A percentile compares a stretch with the other conserved stretches of the same genome.
Conservation (phyloP, 176 grass and related monocot species). For the Oryza australiensis region DNA sequence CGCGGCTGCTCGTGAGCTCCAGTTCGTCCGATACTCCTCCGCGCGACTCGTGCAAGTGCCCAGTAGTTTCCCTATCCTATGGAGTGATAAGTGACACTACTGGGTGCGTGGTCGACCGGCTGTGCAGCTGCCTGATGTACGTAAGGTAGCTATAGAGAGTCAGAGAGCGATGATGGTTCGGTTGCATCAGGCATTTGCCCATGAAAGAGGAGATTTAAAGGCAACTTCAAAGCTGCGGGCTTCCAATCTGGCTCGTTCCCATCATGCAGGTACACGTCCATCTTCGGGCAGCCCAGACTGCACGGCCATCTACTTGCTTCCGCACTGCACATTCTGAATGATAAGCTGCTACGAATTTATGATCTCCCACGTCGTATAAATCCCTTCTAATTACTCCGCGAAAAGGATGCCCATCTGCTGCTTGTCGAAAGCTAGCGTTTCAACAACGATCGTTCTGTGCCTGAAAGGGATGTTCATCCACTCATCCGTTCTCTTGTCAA, state of each 20-base stretch:
- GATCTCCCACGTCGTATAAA: not conserved
- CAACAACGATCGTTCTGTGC: not conserved
- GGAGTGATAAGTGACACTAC: not conserved
- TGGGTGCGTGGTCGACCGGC: not conserved
- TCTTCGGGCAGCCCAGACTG: not conserved
- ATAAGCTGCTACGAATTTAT: not conserved
- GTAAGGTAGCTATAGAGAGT: not conserved
- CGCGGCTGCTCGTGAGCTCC: not conserved
- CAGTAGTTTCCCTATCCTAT: not conserved
- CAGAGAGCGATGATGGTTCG: not conserved
- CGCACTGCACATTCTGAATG: not conserved
- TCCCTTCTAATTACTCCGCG: not conserved
- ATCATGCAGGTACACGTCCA: not conserved
- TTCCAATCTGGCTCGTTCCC: not conserved
- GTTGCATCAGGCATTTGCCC: not conserved
- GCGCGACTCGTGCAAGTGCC: not conserved
- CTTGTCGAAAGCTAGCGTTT: not conserved
- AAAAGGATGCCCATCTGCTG: not conserved
- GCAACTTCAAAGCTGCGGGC: not conserved
- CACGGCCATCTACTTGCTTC: not conserved
- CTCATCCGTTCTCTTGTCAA: not conserved
- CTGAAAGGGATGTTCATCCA: slow-evolving; percentile 9
- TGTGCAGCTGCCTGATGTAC: not conserved
- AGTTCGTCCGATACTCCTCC: not conserved
- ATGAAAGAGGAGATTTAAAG: not conserved